Evolutionary conservation across 306 rosid genomes (phyloP).

Genomic region (Vigna unguiculata): DNA sequence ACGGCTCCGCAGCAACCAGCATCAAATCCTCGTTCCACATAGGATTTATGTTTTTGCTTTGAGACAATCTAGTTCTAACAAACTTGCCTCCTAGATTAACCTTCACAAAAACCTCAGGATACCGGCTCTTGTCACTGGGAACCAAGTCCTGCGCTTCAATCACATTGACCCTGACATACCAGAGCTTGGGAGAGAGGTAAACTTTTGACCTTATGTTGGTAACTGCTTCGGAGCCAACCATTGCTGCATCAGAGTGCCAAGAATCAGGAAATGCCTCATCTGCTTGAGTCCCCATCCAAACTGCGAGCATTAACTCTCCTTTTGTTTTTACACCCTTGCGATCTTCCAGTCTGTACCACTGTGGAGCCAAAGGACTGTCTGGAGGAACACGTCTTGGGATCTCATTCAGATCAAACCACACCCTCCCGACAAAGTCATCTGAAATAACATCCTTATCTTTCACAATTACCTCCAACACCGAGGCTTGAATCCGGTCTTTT

Average conservation of each 20-base stretch:
- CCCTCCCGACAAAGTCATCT: constrained; percentile 80
- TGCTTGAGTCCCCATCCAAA: constrained; percentile 99
- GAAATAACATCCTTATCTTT: constrained; percentile 82
- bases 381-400: constrained; percentile 87
- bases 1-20: constrained; percentile 63
- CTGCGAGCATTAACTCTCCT: constrained; percentile 93
- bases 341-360: constrained; percentile 83
- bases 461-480: constrained; percentile 75
- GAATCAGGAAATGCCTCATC: constrained; percentile 94
- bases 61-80: constrained; percentile 70
- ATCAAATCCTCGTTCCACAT: constrained; percentile 86
- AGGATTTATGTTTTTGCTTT: constrained; percentile 68
- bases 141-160: constrained; percentile 92
- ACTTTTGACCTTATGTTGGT: constrained; percentile 75
- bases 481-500: constrained; percentile 85
- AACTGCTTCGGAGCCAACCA: constrained; percentile 73
- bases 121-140: constrained; percentile 70
- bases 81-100: constrained; percentile 65
- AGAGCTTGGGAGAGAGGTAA: constrained; percentile 53
- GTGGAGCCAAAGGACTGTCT: constrained; percentile 93
- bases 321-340: constrained; percentile 68
- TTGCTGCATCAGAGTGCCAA: constrained; percentile 95
- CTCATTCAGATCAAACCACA: constrained; percentile 73
- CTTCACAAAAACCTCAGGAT: constrained; percentile 83
- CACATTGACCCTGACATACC: constrained; percentile 91